Base-by-base conservation (phyloP, 139 green algal genomes). In the Ettlia oleoabundans region DNA sequence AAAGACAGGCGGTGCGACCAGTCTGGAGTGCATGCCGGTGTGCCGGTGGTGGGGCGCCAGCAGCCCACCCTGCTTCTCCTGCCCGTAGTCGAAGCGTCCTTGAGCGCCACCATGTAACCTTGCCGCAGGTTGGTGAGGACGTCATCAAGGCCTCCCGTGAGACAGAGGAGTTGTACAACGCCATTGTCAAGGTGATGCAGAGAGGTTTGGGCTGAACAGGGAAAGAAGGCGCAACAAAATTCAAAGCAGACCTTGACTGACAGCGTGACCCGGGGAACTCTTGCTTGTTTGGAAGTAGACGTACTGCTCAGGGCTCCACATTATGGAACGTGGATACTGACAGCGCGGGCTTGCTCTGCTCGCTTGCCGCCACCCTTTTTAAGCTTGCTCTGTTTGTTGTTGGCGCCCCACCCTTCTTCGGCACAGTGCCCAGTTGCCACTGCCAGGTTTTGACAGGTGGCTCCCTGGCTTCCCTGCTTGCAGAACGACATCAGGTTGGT, bases 101-200 rank as follows among this genome's bases (percentile, higher is more conserved):
- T n/a, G n/a, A n/a, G n/a, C n/a, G n/a, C n/a, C n/a, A n/a, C n/a
- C n/a, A n/a, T n/a, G n/a, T n/a, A 32, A 22, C 21, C 9, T 72
- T 30, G 35, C 30, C n/a, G n/a, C 73, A 80, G 73, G 35, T 26
- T 2, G 73, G 73, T 0, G 73, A 80, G 26, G 73, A 80, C 26
- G 73, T 80, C 21, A 35, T 80, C 63, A 84, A 96, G 80, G 93
- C 86, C 15, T 86, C 53, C 42, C 82, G 95, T 3, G 86, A 88
- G 30, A 98, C 94, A 1, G 96, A 98, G 86, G 95, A 98, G 89
- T 86, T 98, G 42, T 97, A 98, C 90, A 92, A 94, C 43, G 94
- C 94, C 19, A 94, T 98, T 38, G 89, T 95, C 15, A 89, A 94
- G 73, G 73, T 67, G 10, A 19, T 28, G 32, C n/a, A n/a, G n/a